Evolutionary conservation across 1,139 yeast genomes (phyloP).

Genomic region (Taiozyma sp.): DNA sequence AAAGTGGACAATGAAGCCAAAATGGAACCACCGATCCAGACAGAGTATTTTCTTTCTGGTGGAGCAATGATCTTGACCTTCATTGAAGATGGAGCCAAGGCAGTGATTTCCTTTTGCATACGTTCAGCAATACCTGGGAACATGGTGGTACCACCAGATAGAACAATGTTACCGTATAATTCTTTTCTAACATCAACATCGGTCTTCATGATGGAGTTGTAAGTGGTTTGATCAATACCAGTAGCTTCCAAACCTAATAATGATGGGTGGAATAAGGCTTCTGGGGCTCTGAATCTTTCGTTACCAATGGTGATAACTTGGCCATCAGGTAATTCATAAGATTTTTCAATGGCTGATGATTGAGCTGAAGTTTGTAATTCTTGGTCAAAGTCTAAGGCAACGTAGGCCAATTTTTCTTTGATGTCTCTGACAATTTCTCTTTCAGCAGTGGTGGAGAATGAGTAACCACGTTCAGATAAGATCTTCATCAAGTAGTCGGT

Average conservation of each 20-base stretch:
- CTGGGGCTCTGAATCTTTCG: conserved; percentile 99
- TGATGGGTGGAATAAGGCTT: conserved; percentile 98
- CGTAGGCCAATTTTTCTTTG: conserved; percentile 98
- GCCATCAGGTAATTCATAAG: conserved; percentile 99
- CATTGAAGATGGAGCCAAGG: conserved; percentile 99
- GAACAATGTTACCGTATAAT: conserved; percentile 97
- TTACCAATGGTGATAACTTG: conserved; percentile 99
- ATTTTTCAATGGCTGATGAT: conserved; percentile 96
- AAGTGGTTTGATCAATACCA: conserved; percentile 99
- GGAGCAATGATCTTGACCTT: conserved; percentile 99
- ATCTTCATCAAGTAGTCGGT: conserved; percentile 99
- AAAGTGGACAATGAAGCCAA: conserved; percentile 97
- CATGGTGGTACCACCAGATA: conserved; percentile 99
- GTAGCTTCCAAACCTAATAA: conserved; percentile 97
- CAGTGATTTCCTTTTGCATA: conserved; percentile 99
- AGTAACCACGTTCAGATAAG: conserved; percentile 97
- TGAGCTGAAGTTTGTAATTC: conserved; percentile 99
- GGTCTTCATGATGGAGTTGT: conserved; percentile 99
- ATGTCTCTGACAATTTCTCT: conserved; percentile 99
- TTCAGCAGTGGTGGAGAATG: conserved; percentile 98
- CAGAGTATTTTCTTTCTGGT: conserved; percentile 99
- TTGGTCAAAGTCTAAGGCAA: conserved; percentile 94
- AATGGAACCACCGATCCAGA: conserved; percentile 99
- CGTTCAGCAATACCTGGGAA: conserved; percentile 99
- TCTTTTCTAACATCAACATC: conserved; percentile 99